phyloP scores from a whole-genome alignment of 1,284 basidiomycete genomes.

The Boletellus deceptivus region DNA sequence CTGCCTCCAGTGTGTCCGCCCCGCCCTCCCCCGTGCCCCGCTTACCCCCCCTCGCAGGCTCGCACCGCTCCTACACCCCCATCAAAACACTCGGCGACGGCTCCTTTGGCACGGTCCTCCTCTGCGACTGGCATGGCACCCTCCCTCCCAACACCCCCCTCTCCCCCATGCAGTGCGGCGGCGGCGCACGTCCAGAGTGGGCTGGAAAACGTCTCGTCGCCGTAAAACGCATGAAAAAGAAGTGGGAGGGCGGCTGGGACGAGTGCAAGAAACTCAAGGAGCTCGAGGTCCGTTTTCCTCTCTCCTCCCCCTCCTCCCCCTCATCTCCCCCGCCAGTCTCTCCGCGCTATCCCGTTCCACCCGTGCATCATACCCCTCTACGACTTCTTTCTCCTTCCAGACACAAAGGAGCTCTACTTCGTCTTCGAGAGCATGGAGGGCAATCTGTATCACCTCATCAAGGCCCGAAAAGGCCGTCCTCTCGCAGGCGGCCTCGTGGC shows the following conservation, averaged over 20 bases:
- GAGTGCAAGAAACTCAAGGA: slow-evolving; percentile 96
- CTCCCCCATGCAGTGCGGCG: slow-evolving; percentile 90
- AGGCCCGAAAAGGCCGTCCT: slow-evolving; percentile 90
- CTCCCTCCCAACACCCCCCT: slow-evolving; percentile 85
- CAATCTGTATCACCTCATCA: slow-evolving; percentile 98
- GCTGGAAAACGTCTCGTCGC: slow-evolving; percentile 93
- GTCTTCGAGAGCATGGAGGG: slow-evolving; percentile 99
- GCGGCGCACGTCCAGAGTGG: slow-evolving; percentile 90
- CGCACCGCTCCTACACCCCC: slow-evolving; percentile 59
- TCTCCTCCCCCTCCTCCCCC: slow-evolving; percentile 10
- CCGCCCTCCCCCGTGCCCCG: slow-evolving; percentile 8
- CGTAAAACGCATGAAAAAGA: slow-evolving; percentile 97
- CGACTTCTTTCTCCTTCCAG: slow-evolving; percentile 95
- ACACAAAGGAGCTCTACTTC: slow-evolving; percentile 95
- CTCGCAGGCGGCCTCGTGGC: slow-evolving; percentile 94
- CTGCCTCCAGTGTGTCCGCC: slow-evolving; percentile 59
- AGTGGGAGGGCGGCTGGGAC: slow-evolving; percentile 96
- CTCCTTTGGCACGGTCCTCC: slow-evolving; percentile 96
- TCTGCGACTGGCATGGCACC: slow-evolving; percentile 98
- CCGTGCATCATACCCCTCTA: slow-evolving; percentile 98
- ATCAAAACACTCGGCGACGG: slow-evolving; percentile 94
- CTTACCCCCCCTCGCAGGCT: slow-evolving; percentile 37
- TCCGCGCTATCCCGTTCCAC: slow-evolving; percentile 92
- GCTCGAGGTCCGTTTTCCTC: slow-evolving; percentile 71
- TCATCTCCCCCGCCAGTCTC: slow-evolving; percentile 57